Base-by-base conservation (phyloP, 2,329 filamentous ascomycete species). In the Cercospora canescens region DNA sequence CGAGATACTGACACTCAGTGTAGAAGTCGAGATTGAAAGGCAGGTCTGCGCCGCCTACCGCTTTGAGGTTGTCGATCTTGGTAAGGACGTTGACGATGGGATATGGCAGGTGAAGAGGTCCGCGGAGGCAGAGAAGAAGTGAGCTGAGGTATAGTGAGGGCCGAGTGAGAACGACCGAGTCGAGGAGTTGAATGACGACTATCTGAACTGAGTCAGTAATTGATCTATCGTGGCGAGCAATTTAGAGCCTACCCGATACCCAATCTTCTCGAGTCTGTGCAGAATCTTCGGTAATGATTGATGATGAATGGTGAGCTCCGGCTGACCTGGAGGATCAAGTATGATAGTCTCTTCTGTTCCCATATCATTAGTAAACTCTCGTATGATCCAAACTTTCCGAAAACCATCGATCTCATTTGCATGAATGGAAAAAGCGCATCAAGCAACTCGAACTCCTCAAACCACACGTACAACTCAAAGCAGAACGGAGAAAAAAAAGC, bases 51-150 rank as follows among this genome's bases (percentile, higher is more conserved):
- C 97, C 97, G 12, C 74, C 76, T 4, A 76, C 74, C 60, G 90
- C 88, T 37, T 89, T 84, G 62, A 99, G 85, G 76, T 97, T 97
- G 80, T 99, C 95, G 80, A 99, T 96, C 81, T 99, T 99, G 65
- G 94, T 97, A 28, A 99, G 86, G 68, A 99, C 92, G 76, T 99
- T 99, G 71, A 99, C 85, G 30, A 97, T 93, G 0, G 95, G 93
- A 68, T 98, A 91, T 76, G 98, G 95, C 87, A 99, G 94, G 81
- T 98, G 95, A 61, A 99, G 88, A 94, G 99, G 99, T 73, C 93
- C 94, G 71, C 95, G 91, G 70, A 99, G 88, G 63, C 93, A 94
- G 26, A 99, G 89, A 64, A 99, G 89, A 64, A 99, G 86, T 14
- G 96, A 95, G 71, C 94, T 96, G 66, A 99, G 91, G 80, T 97